A percentile compares a stretch with the other conserved stretches of the same genome.
Conservation (phyloP, 1,284 basidiomycete species). For the Irpex sp. region DNA sequence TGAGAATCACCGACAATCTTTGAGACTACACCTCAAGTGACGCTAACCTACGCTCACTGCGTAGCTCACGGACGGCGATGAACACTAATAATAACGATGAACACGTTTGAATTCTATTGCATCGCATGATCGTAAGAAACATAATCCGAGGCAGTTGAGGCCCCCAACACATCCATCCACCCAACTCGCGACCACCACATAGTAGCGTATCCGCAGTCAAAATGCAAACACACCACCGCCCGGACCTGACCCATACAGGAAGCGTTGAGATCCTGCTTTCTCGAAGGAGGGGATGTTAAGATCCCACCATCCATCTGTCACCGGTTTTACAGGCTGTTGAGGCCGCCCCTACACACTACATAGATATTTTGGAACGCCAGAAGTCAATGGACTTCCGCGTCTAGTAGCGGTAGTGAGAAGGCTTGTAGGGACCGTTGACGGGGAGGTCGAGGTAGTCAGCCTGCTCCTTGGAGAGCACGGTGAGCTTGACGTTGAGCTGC, state of each 20-base stretch:
- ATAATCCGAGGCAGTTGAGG: slow-evolving; percentile 37
- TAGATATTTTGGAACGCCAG: slow-evolving; percentile 2
- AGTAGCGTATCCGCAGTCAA: slow-evolving; percentile 5
- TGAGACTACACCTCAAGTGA: background rate
- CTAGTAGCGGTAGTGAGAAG: slow-evolving; percentile 73
- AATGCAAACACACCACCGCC: slow-evolving; percentile 14
- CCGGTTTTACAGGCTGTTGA: slow-evolving; percentile 34
- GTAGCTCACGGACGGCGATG: background rate
- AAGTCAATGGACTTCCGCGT: slow-evolving; percentile 16
- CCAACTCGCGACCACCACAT: slow-evolving; percentile 15
- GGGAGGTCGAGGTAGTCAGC: slow-evolving; percentile 93
- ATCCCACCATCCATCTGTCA: slow-evolving; percentile 24
- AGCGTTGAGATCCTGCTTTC: slow-evolving; percentile 26
- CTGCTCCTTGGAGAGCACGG: slow-evolving; percentile 76
- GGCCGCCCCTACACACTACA: slow-evolving; percentile 40
- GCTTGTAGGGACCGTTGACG: slow-evolving; percentile 90
- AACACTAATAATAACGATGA: background rate
- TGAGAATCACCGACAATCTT: background rate
- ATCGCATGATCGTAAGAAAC: background rate
- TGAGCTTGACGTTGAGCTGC: slow-evolving; percentile 93
- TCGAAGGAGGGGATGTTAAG: slow-evolving; percentile 19
- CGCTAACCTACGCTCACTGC: too few species aligned
- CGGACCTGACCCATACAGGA: slow-evolving; percentile 22
- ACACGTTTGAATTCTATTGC: background rate
- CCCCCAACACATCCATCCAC: slow-evolving; percentile 19